These are phyloP conservation scores for Paramecium biaurelia DNA, from an alignment of 73 alveolate genomes.

Conservation along the genomic window DNA sequence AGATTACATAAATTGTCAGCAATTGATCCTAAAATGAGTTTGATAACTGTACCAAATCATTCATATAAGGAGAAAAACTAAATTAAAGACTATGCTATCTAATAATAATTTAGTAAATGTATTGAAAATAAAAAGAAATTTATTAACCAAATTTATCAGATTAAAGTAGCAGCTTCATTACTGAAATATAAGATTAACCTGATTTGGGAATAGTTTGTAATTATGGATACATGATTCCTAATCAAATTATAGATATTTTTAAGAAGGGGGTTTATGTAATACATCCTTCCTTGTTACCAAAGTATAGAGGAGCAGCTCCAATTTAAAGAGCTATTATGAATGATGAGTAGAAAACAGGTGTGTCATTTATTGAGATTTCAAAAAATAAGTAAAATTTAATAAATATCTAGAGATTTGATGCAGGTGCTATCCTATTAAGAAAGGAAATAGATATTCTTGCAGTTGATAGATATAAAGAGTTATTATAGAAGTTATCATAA, in stretches of 20 bases:
- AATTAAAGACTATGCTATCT: background rate
- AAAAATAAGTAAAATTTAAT: slow-evolving; percentile 23
- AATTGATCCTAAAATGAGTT: background rate
- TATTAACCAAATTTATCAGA: background rate
- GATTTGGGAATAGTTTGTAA: slow-evolving; percentile 53
- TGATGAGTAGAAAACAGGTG: slow-evolving; percentile 78
- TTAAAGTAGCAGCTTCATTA: background rate
- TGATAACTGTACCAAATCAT: background rate
- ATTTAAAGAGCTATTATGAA: slow-evolving; percentile 75
- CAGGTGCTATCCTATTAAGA: slow-evolving; percentile 72
- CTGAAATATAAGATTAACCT: background rate
- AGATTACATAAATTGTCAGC: background rate
- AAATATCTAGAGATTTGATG: slow-evolving; percentile 69
- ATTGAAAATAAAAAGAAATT: background rate
- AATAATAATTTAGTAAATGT: background rate
- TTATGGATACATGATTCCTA: slow-evolving; percentile 58
- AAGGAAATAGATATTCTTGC: background rate
- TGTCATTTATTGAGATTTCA: slow-evolving; percentile 73
- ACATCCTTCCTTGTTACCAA: slow-evolving; percentile 87
- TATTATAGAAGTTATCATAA: slow-evolving; percentile 5
- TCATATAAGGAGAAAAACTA: background rate
- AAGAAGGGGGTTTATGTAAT: slow-evolving; percentile 63
- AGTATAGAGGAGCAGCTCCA: slow-evolving; percentile 88
- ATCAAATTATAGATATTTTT: slow-evolving; percentile 16
- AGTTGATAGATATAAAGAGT: slow-evolving; percentile 14